phyloP scores from a whole-genome alignment of 2,329 filamentous ascomycete genomes.

The Sclerotinia subarctica region DNA sequence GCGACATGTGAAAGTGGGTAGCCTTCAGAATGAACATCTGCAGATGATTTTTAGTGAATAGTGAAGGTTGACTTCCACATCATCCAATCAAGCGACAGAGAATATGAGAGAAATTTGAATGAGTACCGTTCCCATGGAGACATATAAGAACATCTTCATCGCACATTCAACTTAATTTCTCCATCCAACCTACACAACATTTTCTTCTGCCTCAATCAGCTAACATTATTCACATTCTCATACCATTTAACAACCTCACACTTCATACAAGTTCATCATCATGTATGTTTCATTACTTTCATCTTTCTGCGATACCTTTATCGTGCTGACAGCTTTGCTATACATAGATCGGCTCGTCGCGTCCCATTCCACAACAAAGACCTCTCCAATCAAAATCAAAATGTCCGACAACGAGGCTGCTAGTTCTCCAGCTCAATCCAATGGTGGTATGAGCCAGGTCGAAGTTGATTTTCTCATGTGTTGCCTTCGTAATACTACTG shows the following conservation, averaged over 20 bases:
- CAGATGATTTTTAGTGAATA: constrained; percentile 1
- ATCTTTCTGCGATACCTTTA: neutral
- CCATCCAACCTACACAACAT: constrained; percentile 3
- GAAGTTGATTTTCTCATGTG: constrained; percentile 32
- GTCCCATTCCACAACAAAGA: neutral
- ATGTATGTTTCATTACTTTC: constrained; percentile 7
- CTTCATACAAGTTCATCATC: neutral
- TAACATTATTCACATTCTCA: neutral
- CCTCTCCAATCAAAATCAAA: neutral
- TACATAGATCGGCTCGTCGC: constrained; percentile 4
- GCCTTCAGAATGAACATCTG: neutral
- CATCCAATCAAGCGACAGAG: constrained; percentile 1
- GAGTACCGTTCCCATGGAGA: neutral
- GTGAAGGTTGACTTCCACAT: neutral
- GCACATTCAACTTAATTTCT: neutral
- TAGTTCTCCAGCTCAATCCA: neutral
- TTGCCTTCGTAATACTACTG: constrained; percentile 31
- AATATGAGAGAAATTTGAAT: neutral
- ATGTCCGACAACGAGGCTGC: constrained; percentile 14
- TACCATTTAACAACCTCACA: neutral
- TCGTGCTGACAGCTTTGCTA: constrained; percentile 3
- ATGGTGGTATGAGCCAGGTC: constrained; percentile 21
- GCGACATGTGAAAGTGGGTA: neutral
- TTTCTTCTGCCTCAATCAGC: neutral
- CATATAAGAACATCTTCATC: constrained; percentile 4